phyloP scores from a whole-genome alignment of 768 basidiomycete genomes.

The Xerocomellus dryophilus region DNA sequence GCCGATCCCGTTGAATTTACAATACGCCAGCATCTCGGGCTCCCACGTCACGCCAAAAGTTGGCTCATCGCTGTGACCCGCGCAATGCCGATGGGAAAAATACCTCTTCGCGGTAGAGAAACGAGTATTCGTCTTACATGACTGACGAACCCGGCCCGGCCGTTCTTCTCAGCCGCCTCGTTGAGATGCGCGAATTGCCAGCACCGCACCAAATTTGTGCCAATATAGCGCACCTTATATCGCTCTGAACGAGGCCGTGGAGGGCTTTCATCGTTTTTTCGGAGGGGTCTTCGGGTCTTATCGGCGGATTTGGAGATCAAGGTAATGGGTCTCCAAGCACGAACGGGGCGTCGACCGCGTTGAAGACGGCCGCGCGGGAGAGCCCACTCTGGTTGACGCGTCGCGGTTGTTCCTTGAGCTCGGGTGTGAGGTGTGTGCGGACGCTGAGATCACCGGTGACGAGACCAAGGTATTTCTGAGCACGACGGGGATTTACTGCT shows the following conservation, averaged over 20 bases:
- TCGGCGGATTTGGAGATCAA: conserved; percentile 46
- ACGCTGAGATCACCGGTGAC: conserved; percentile 8
- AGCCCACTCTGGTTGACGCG: conserved; percentile 35
- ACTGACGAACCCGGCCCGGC: conserved; percentile 54
- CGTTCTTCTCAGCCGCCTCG: conserved; percentile 41
- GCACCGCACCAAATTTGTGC: conserved; percentile 44
- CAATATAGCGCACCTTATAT: conserved; percentile 52
- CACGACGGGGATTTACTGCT: conserved; percentile 35
- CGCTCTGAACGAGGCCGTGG: conserved; percentile 46
- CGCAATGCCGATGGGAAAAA: background rate
- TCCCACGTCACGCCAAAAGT: conserved; percentile 31
- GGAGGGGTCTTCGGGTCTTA: conserved; percentile 36
- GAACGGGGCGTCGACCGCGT: conserved; percentile 36
- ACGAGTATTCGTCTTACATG: conserved; percentile 53
- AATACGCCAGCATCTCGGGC: conserved; percentile 44
- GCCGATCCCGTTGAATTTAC: conserved; percentile 47
- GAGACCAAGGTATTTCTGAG: conserved; percentile 27
- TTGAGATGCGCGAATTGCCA: conserved; percentile 48
- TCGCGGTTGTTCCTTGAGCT: conserved; percentile 1
- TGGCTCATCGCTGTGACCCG: rapidly evolving
- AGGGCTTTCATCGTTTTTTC: conserved; percentile 51
- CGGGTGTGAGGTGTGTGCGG: background rate
- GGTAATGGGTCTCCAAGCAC: conserved; percentile 36
- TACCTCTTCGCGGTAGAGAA: conserved; percentile 55
- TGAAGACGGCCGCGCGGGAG: conserved; percentile 38